Conservation (phyloP, 208 protist genomes). For the Angomonas deanei region DNA sequence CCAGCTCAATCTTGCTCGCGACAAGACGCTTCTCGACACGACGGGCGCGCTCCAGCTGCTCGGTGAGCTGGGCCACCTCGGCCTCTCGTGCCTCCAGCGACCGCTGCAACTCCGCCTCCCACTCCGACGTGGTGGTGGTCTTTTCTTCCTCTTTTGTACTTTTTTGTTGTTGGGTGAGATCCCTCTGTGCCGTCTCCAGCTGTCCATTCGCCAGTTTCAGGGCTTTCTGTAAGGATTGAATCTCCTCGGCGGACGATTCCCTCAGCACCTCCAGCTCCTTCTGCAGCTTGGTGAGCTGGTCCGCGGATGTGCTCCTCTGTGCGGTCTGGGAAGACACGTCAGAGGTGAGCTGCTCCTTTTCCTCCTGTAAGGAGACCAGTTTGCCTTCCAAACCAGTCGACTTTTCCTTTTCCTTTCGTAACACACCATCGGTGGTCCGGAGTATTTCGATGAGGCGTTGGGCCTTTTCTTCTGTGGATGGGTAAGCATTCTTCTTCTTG, state of each 20-base stretch:
- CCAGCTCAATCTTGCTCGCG: constrained; percentile 10
- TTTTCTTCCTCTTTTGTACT: not conserved
- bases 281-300: not conserved
- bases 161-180: no score
- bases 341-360: not conserved
- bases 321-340: not conserved
- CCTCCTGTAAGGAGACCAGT: not conserved
- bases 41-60: not conserved
- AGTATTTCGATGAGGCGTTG: not conserved
- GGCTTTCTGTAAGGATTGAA: not conserved
- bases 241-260: not conserved
- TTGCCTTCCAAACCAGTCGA: not conserved
- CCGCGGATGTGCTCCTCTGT: not conserved
- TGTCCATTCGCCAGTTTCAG: not conserved
- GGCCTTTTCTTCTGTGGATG: not conserved
- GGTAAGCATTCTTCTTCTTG: not conserved
- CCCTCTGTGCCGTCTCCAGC: no score
- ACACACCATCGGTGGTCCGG: not conserved
- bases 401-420: not conserved
- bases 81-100: not conserved
- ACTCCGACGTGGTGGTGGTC: not conserved
- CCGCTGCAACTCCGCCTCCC: not conserved
- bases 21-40: constrained; percentile 8
- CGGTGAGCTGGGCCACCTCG: constrained; percentile 4
- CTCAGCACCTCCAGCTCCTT: not conserved